phyloP scores from a whole-genome alignment of 805 yeast genomes.

The Cyberlindnera euphorbiae region DNA sequence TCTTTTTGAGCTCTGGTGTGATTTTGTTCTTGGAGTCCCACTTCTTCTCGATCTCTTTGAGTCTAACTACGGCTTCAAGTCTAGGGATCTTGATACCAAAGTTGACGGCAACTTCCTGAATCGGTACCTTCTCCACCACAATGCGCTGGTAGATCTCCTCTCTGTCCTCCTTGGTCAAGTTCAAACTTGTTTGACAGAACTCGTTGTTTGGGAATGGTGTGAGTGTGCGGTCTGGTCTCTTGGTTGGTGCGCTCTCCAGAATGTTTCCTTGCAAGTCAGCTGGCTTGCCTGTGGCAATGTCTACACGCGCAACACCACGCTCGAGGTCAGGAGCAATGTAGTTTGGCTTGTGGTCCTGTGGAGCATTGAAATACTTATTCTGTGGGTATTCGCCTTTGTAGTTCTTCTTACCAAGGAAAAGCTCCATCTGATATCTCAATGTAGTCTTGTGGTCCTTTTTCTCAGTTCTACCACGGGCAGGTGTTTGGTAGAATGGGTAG shows the following conservation, averaged over 20 bases:
- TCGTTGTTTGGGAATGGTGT: constrained; percentile 82
- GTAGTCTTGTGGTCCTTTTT: constrained; percentile 44
- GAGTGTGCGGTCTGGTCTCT: constrained; percentile 26
- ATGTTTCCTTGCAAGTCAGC: constrained; percentile 21
- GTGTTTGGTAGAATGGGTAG: constrained; percentile 47
- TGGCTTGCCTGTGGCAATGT: constrained; percentile 30
- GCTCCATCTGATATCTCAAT: constrained; percentile 59
- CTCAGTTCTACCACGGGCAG: constrained; percentile 36
- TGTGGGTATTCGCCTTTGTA: constrained; percentile 74
- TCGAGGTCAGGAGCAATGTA: constrained; percentile 58
- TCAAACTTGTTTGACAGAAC: constrained; percentile 60
- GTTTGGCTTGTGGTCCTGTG: constrained; percentile 65
- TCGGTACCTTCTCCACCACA: constrained; percentile 44
- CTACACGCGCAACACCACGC: constrained; percentile 32
- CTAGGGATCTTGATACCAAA: constrained; percentile 81
- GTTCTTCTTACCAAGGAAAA: constrained; percentile 79
- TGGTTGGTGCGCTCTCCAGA: constrained; percentile 7
- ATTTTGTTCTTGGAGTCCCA: constrained; percentile 51
- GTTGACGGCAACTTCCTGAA: constrained; percentile 72
- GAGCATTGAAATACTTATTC: constrained; percentile 70
- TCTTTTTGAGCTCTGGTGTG: constrained; percentile 50
- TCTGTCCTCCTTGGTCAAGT: constrained; percentile 57
- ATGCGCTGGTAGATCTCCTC: constrained; percentile 54
- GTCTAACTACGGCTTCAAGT: constrained; percentile 78
- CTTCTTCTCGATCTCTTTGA: constrained; percentile 58